Evolutionary conservation across 768 basidiomycete genomes (phyloP).

Genomic region (Hemileccinum impolitum): DNA sequence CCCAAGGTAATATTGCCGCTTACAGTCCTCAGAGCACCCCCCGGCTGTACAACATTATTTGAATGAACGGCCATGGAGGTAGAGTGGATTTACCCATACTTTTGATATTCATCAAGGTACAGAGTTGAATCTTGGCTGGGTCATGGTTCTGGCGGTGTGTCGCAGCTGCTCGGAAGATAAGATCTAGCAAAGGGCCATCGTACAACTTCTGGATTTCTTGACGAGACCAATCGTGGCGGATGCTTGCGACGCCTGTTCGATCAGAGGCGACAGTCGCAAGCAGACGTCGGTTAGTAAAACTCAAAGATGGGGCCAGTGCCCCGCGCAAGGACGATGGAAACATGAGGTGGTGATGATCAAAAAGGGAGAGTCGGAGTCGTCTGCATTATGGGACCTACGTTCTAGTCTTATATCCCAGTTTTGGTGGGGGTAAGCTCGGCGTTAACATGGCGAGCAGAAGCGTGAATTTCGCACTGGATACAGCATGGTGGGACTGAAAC

Average conservation of each 20-base stretch:
- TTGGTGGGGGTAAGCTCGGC: constrained; percentile 2
- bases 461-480: not conserved
- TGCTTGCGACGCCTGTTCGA: constrained; percentile 9
- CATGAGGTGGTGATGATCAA: constrained; percentile 10
- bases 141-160: constrained; percentile 87
- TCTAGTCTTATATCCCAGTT: not conserved
- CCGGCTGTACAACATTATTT: constrained; percentile 55
- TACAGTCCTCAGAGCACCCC: constrained; percentile 95
- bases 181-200: constrained; percentile 80
- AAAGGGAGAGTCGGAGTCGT: not conserved
- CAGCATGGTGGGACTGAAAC: not conserved
- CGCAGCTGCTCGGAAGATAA: constrained; percentile 81
- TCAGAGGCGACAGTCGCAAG: constrained; percentile 54
- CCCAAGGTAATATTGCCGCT: constrained; percentile 24
- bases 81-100: constrained; percentile 50
- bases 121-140: constrained; percentile 88
- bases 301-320: constrained; percentile 7
- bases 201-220: constrained; percentile 84
- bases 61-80: constrained; percentile 15
- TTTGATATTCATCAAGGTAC: constrained; percentile 98
- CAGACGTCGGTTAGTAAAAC: constrained; percentile 37
- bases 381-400: no score
- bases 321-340: constrained; percentile 5
- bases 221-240: constrained; percentile 69
- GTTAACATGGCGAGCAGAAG: not conserved